Percentiles rank a stretch among this genome's conserved stretches.
Evolutionary conservation across 1,139 yeast species (phyloP).

Genomic region (Pichia sp.): DNA sequence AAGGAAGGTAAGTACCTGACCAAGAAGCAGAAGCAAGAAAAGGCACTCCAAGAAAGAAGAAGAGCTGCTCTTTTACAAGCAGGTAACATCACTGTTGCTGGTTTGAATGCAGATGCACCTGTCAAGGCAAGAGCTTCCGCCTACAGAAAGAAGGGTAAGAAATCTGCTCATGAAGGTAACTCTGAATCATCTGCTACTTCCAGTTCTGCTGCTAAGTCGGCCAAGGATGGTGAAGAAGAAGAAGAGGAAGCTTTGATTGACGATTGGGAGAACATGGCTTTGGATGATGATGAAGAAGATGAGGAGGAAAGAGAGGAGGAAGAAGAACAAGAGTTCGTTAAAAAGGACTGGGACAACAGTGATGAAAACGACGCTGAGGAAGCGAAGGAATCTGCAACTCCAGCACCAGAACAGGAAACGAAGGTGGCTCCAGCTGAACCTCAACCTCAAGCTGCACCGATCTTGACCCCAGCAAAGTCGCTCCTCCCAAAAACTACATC

Average conservation of each 20-base stretch:
- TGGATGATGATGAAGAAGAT: slow-evolving; percentile 44
- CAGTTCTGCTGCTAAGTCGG: slow-evolving; percentile 9
- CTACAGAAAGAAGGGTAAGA: slow-evolving; percentile 66
- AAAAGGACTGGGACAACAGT: slow-evolving; percentile 17
- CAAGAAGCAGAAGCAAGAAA: slow-evolving; percentile 92
- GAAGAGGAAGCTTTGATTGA: slow-evolving; percentile 52
- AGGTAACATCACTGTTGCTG: slow-evolving; percentile 71
- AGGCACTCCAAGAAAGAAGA: slow-evolving; percentile 79
- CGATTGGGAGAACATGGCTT: slow-evolving; percentile 61
- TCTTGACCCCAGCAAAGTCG: slow-evolving; percentile 4
- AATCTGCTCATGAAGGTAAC: slow-evolving; percentile 19
- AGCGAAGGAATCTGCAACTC: slow-evolving; percentile 4
- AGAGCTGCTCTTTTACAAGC: slow-evolving; percentile 77
- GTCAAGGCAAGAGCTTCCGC: slow-evolving; percentile 64
- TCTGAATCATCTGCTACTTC: background rate
- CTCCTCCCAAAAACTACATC: slow-evolving; percentile 20
- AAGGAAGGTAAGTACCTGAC: slow-evolving; percentile 90
- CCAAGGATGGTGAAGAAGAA: slow-evolving; percentile 24
- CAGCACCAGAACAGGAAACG: too few relatives aligned
- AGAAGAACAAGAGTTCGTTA: slow-evolving; percentile 24
- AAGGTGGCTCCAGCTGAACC: slow-evolving; percentile 10
- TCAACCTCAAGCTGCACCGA: slow-evolving; percentile 22
- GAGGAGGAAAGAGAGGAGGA: slow-evolving; percentile 22
- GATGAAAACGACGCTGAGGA: slow-evolving; percentile 13
- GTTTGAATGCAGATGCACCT: slow-evolving; percentile 36